Base-by-base conservation (phyloP, 306 rosid species). In the Rubus parviflorus region DNA sequence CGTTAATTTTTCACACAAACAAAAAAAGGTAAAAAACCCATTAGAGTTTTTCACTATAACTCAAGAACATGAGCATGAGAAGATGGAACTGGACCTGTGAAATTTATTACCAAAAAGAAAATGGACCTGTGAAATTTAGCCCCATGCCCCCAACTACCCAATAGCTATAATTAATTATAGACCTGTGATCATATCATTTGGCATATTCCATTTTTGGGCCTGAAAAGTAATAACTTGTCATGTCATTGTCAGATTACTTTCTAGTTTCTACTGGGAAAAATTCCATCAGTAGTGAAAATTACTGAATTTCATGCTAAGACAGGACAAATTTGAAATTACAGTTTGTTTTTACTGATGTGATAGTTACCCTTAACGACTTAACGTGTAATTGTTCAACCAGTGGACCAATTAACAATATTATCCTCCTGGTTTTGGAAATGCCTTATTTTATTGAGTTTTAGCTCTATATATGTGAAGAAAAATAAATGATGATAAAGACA, bases 401-500 rank as follows among this genome's bases (percentile, higher is more conserved):
- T 72, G 13, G 63, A 35, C n/a, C 64, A 72, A 19, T 72, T 52
- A 3, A n/a, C 30, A n/a, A 72, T 6, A 53, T 6, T 72, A 72
- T 53, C 65, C 35, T 49, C 47, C 14, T 23, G 43, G 23, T 30
- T 30, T 30, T 30, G 35, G 35, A 30, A 30, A 30, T 30, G 35
- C 23, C 7, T 16, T 63, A 63, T 63, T 35, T 42, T 5, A 20
- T 40, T 38, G 15, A 42, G 20, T 56, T 42, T 37, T 57, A 22
- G 68, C 53, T 4, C 8, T 57, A 7, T 73, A 42, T 23, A 8
- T 17, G 49, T 23, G 38, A 43, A 43, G 58, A 60, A 60, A 58
- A 60, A 45, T 74, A 74, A 74, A 45, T 74, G 70, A 25, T 45
- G 65, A 60, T 60, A 60, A 60, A 23, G 77, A 60, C 51, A 3